Evolutionary conservation across 306 rosid species (phyloP).

Genomic region (Pueraria montana): DNA sequence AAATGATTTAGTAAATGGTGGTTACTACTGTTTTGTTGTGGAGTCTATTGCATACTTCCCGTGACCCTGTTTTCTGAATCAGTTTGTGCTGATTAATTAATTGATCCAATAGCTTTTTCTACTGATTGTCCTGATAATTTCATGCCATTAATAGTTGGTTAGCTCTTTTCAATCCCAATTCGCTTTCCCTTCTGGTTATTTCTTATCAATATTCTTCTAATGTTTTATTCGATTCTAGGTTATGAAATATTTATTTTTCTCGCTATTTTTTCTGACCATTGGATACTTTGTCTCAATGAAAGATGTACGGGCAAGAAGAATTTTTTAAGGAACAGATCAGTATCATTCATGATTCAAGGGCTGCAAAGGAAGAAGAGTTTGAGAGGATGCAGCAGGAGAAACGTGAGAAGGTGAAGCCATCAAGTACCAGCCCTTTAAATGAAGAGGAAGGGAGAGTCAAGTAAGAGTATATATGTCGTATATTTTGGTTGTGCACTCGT

Average conservation of each 20-base stretch:
- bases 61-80: neutral
- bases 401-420: conserved; percentile 70
- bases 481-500: neutral
- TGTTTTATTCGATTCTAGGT: neutral
- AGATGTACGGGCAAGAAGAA: conserved; percentile 77
- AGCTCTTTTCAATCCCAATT: neutral
- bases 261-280: conserved; percentile 1
- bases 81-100: neutral
- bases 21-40: neutral
- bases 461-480: conserved; percentile 45
- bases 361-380: conserved; percentile 70
- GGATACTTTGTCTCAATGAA: conserved; percentile 9
- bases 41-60: neutral
- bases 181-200: neutral
- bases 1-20: neutral
- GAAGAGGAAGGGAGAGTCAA: conserved; percentile 55
- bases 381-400: conserved; percentile 76
- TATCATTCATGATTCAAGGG: conserved; percentile 59
- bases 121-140: neutral
- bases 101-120: neutral
- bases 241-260: neutral
- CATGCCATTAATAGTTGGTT: neutral
- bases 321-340: conserved; percentile 68
- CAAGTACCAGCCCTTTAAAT: conserved; percentile 49
- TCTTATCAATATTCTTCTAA: neutral